phyloP scores from a whole-genome alignment of 805 yeast species.

The Zygosaccharomyces gambellarensis region DNA sequence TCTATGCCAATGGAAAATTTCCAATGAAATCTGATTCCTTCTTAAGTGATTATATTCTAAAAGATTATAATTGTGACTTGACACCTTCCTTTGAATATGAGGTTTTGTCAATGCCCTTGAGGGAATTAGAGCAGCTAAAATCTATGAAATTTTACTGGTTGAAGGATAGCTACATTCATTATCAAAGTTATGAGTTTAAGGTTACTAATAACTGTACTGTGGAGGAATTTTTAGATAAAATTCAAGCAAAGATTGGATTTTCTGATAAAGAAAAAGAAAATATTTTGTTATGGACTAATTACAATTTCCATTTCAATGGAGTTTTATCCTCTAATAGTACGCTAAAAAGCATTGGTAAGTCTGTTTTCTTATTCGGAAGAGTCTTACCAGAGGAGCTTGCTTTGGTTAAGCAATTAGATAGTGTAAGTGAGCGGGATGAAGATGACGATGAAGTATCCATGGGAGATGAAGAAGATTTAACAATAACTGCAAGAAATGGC shows the following conservation, averaged over 20 bases:
- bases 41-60: conserved; percentile 36
- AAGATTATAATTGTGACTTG: conserved; percentile 33
- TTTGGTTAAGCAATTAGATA: conserved; percentile 23
- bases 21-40: conserved; percentile 39
- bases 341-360: conserved; percentile 38
- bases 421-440: conserved; percentile 10
- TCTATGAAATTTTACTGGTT: conserved; percentile 67
- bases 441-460: conserved; percentile 19
- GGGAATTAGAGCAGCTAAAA: conserved; percentile 72
- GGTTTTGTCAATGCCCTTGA: conserved; percentile 64
- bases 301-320: conserved; percentile 36
- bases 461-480: conserved; percentile 19
- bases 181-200: conserved; percentile 61
- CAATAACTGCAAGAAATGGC: conserved; percentile 3
- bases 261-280: conserved; percentile 43
- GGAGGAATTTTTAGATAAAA: conserved; percentile 47
- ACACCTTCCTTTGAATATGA: conserved; percentile 66
- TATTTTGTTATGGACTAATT: conserved; percentile 53
- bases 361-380: conserved; percentile 43
- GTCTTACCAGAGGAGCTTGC: conserved; percentile 40
- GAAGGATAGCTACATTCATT: conserved; percentile 64
- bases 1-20: conserved; percentile 53
- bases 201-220: conserved; percentile 61
- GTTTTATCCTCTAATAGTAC: conserved; percentile 35
- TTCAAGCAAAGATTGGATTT: conserved; percentile 52